A percentile compares a stretch with the other conserved stretches of the same genome.
Conservation (phyloP, 2,329 filamentous ascomycete species). For the Botryotinia convoluta region DNA sequence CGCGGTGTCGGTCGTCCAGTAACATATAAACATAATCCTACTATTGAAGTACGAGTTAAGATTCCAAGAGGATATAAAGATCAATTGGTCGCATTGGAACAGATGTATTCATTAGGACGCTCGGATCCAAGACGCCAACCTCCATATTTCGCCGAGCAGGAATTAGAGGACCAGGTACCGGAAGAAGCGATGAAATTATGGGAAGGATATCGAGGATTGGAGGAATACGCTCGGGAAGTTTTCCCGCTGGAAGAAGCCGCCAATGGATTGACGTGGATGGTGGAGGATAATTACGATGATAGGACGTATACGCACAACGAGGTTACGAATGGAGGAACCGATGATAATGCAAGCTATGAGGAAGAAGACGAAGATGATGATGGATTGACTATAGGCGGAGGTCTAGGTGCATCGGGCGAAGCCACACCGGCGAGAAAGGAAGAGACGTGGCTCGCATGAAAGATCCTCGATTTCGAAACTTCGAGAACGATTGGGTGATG, state of each 20-base stretch:
- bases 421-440: conserved; percentile 36
- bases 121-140: conserved; percentile 53
- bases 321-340: conserved; percentile 34
- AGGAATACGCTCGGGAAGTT: conserved; percentile 92
- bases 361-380: conserved; percentile 52
- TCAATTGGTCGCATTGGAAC: conserved; percentile 71
- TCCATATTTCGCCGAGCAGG: conserved; percentile 59
- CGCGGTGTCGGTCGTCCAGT: conserved; percentile 76
- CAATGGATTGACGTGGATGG: conserved; percentile 93
- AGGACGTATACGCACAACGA: conserved; percentile 25
- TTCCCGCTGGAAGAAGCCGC: conserved; percentile 93
- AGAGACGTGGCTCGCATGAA: conserved; percentile 38
- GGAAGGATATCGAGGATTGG: conserved; percentile 86
- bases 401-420: conserved; percentile 25
- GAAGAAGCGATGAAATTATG: conserved; percentile 76
- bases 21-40: conserved; percentile 66
- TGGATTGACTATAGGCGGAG: conserved; percentile 34
- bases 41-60: conserved; percentile 80
- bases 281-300: conserved; percentile 46
- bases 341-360: conserved; percentile 29
- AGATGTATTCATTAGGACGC: conserved; percentile 50
- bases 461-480: background rate
- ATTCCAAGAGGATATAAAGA: conserved; percentile 86
- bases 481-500: background rate
- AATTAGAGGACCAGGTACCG: conserved; percentile 63